These are phyloP conservation scores for Aspergillus neoniger DNA, from an alignment of 2,329 filamentous ascomycete species.

Conservation along the genomic window DNA sequence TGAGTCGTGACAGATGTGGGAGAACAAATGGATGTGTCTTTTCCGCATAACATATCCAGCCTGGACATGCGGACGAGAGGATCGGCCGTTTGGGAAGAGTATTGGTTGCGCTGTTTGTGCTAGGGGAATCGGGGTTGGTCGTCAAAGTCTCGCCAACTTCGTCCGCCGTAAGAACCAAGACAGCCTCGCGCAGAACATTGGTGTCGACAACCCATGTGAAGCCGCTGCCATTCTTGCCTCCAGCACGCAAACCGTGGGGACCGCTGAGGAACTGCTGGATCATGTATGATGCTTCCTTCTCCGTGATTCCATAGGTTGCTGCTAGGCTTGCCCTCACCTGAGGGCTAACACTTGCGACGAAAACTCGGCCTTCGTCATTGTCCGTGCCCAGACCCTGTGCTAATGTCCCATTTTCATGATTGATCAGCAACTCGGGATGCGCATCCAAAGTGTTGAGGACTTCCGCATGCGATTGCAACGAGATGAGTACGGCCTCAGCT, in stretches of 20 bases:
- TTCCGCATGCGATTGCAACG: slow-evolving; percentile 88
- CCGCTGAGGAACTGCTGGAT: slow-evolving; percentile 77
- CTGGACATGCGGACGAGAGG: slow-evolving; percentile 87
- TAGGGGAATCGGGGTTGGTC: slow-evolving; percentile 10
- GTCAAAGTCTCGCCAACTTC: slow-evolving; percentile 59
- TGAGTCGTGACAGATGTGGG: slow-evolving; percentile 84
- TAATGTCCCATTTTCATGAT: slow-evolving; percentile 21
- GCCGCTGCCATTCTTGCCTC: slow-evolving; percentile 70
- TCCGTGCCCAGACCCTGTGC: slow-evolving; percentile 49
- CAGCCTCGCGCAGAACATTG: slow-evolving; percentile 77
- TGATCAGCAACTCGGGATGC: slow-evolving; percentile 46
- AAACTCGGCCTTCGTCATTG: slow-evolving; percentile 65
- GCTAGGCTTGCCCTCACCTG: slow-evolving; percentile 88
- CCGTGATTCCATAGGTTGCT: slow-evolving; percentile 74
- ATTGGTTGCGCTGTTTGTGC: not conserved
- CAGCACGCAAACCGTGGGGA: slow-evolving; percentile 65
- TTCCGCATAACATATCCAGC: slow-evolving; percentile 98
- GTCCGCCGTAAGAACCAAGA: slow-evolving; percentile 75
- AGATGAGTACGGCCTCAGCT: slow-evolving; percentile 94
- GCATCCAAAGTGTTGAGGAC: slow-evolving; percentile 80
- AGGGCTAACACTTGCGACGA: slow-evolving; percentile 89
- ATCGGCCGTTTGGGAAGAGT: slow-evolving; percentile 42
- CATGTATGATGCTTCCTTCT: slow-evolving; percentile 75
- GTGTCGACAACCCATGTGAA: slow-evolving; percentile 93
- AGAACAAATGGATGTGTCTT: slow-evolving; percentile 95